Evolutionary conservation across 2,329 filamentous ascomycete genomes (phyloP).

Genomic region (Daldinia sp.): DNA sequence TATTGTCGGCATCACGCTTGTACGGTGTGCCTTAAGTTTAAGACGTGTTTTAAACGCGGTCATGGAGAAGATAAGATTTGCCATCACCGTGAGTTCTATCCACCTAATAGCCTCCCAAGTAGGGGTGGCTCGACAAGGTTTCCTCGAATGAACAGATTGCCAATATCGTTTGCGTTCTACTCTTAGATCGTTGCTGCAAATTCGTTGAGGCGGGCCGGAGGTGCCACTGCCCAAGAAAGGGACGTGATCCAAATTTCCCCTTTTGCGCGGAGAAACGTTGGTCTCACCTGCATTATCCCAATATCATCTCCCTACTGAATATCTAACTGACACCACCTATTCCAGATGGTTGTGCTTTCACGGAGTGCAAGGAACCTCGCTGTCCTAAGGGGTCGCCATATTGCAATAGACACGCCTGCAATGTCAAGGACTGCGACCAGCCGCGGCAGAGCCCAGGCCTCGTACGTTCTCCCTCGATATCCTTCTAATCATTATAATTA

Average conservation of each 20-base stretch:
- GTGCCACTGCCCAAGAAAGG: conserved; percentile 18
- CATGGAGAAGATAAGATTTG: conserved; percentile 31
- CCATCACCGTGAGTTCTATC: conserved; percentile 25
- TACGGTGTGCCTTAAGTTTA: conserved; percentile 11
- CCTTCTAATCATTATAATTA: not conserved
- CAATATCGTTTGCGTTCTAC: not conserved
- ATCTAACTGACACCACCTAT: not conserved
- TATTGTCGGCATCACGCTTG: conserved; percentile 29
- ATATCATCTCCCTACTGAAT: not conserved
- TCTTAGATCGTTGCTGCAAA: conserved; percentile 28
- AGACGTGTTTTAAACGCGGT: conserved; percentile 20
- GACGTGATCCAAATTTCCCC: conserved; percentile 11
- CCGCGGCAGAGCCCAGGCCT: conserved; percentile 23
- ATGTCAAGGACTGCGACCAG: conserved; percentile 26
- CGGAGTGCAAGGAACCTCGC: conserved; percentile 27
- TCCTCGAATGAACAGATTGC: not conserved
- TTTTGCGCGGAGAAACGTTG: conserved; percentile 28
- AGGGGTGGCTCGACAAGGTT: too few species aligned
- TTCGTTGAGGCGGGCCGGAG: conserved; percentile 7
- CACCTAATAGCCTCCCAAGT: not conserved
- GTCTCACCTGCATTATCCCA: conserved; percentile 9
- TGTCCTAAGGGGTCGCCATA: conserved; percentile 14
- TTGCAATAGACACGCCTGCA: conserved; percentile 32
- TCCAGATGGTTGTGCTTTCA: conserved; percentile 33
- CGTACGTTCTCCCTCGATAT: not conserved